Evolutionary conservation across 306 rosid genomes (phyloP).

Genomic region (Cicer pinnatifidum): DNA sequence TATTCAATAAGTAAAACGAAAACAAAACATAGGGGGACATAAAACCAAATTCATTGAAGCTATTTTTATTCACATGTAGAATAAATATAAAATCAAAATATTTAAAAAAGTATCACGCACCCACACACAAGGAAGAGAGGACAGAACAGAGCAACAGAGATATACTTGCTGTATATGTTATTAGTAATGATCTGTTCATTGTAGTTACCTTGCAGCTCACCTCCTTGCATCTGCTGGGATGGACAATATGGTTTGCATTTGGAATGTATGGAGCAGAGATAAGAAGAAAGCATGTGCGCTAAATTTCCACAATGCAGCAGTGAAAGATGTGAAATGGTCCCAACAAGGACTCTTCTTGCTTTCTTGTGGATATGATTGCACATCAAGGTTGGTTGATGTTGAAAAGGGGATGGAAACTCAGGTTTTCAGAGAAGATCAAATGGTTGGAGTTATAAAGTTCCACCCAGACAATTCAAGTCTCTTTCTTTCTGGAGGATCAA

Average conservation of each 20-base stretch:
- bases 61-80: neutral
- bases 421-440: conserved; percentile 70
- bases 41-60: too few species aligned
- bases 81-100: conserved; percentile 30
- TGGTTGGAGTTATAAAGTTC: conserved; percentile 74
- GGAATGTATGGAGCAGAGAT: conserved; percentile 88
- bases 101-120: conserved; percentile 19
- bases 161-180: conserved; percentile 43
- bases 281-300: conserved; percentile 66
- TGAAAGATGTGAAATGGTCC: conserved; percentile 87
- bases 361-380: conserved; percentile 88
- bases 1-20: too few species aligned
- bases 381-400: conserved; percentile 78
- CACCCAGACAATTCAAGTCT: conserved; percentile 67
- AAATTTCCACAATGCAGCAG: conserved; percentile 72
- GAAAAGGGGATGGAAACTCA: conserved; percentile 80
- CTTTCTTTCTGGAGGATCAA: conserved; percentile 82
- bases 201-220: conserved; percentile 84
- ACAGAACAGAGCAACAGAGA: conserved; percentile 10
- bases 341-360: conserved; percentile 64
- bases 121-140: neutral
- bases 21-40: too few species aligned
- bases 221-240: conserved; percentile 97
- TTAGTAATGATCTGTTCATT: conserved; percentile 59
- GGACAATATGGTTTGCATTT: conserved; percentile 77